phyloP scores from a whole-genome alignment of 2,329 filamentous ascomycete species.

The Colletotrichum chrysophilum region DNA sequence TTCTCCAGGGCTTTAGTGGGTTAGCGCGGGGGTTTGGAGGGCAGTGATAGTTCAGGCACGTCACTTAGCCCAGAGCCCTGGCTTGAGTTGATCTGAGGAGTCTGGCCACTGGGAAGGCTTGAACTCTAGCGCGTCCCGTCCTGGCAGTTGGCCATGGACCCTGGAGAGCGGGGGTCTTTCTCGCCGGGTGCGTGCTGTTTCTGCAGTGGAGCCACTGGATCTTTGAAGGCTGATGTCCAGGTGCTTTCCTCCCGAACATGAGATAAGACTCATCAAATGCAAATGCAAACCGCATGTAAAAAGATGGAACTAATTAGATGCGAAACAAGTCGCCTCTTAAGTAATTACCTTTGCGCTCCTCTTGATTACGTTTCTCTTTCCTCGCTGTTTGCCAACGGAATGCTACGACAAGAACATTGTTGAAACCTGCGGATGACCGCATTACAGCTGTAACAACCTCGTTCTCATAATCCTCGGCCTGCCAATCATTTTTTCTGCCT shows the following conservation, averaged over 20 bases:
- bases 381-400: not conserved
- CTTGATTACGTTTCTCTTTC: not conserved
- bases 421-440: not conserved
- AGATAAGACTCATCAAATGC: not conserved
- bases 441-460: not conserved
- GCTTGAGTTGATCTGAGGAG: not conserved
- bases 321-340: not conserved
- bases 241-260: not conserved
- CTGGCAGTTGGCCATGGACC: conserved; percentile 10
- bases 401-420: not conserved
- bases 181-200: not conserved
- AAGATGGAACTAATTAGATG: not conserved
- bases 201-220: not conserved
- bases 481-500: not conserved
- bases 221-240: not conserved
- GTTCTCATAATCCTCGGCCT: not conserved
- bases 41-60: conserved; percentile 16
- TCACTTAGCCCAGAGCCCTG: conserved; percentile 13
- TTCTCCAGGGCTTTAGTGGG: conserved; percentile 25
- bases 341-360: not conserved
- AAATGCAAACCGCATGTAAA: not conserved
- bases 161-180: conserved; percentile 11
- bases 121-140: not conserved
- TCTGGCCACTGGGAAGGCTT: not conserved
- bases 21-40: conserved; percentile 23